Evolutionary conservation across 768 basidiomycete species (phyloP).

Genomic region (Mycena maculata): DNA sequence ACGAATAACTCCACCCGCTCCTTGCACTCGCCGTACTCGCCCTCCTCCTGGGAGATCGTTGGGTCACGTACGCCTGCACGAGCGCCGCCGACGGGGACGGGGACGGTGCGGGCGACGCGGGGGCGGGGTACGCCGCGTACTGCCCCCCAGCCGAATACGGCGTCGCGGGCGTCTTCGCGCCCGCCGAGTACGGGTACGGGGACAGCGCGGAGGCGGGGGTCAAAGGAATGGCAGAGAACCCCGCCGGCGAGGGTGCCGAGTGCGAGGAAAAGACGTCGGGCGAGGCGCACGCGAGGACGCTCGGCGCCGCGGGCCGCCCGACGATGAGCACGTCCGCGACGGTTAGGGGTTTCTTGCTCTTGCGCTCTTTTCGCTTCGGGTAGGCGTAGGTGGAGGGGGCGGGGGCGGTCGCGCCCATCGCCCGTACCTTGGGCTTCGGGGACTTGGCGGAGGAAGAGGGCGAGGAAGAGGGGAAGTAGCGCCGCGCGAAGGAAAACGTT

Average conservation of each 20-base stretch:
- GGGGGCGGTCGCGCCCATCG: conserved; percentile 26
- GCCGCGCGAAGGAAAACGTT: not conserved
- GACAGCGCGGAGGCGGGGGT: too few relatives aligned
- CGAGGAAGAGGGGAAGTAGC: not conserved
- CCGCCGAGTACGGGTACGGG: not conserved
- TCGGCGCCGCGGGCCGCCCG: not conserved
- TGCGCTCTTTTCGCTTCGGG: not conserved
- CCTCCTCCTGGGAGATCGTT: conserved; percentile 7
- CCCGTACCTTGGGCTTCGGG: not conserved
- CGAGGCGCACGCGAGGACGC: not conserved
- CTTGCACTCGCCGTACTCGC: not conserved
- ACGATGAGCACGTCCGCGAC: conserved; percentile 23
- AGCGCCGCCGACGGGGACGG: conserved; percentile 5
- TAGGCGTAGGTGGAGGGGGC: not conserved
- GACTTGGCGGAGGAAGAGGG: not conserved
- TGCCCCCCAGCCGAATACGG: not conserved
- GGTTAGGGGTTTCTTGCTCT: conserved; percentile 19
- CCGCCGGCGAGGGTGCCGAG: not conserved
- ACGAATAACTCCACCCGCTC: not conserved
- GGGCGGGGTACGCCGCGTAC: conserved; percentile 13
- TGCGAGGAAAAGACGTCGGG: not conserved
- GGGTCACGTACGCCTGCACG: conserved; percentile 8
- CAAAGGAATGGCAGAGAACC: too few relatives aligned
- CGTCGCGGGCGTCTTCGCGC: not conserved
- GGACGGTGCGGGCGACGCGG: not conserved